phyloP scores from a whole-genome alignment of 2,329 filamentous ascomycete genomes.

The Conoideocrella luteorostrata region DNA sequence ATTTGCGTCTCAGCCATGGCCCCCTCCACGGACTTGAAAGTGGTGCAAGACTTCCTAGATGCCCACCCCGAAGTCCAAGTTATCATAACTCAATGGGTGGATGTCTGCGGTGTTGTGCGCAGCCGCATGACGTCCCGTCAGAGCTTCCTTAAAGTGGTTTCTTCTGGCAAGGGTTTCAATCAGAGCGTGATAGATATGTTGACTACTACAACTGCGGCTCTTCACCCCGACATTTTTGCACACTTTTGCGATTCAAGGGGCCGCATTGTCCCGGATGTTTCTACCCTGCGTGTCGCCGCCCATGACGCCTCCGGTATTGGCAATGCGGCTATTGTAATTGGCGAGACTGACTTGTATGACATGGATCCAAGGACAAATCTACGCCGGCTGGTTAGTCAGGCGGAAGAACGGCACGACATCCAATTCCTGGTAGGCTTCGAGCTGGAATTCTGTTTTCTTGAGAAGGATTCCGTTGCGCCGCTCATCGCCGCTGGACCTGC shows the following conservation, averaged over 20 bases:
- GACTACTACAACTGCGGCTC: background rate
- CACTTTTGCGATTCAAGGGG: background rate
- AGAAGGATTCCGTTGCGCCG: background rate
- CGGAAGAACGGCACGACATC: background rate
- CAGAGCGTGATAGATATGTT: background rate
- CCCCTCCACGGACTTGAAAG: too few species aligned
- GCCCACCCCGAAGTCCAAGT: background rate
- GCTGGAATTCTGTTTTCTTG: background rate
- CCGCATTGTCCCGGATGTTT: background rate
- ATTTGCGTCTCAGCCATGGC: too few species aligned
- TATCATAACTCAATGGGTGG: background rate
- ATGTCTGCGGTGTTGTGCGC: background rate
- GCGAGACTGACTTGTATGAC: background rate
- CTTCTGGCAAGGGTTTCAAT: background rate
- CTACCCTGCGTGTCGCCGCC: background rate
- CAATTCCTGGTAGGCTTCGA: constrained; percentile 1
- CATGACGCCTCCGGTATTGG: background rate
- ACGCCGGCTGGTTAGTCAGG: background rate
- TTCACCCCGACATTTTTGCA: background rate
- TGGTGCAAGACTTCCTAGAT: background rate
- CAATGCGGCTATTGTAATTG: background rate
- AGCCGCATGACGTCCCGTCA: background rate
- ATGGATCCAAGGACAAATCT: background rate
- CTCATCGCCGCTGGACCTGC: background rate
- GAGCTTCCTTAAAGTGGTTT: background rate